phyloP scores from a whole-genome alignment of 176 grass and related monocot species.

The Rhynchospora tenuis region DNA sequence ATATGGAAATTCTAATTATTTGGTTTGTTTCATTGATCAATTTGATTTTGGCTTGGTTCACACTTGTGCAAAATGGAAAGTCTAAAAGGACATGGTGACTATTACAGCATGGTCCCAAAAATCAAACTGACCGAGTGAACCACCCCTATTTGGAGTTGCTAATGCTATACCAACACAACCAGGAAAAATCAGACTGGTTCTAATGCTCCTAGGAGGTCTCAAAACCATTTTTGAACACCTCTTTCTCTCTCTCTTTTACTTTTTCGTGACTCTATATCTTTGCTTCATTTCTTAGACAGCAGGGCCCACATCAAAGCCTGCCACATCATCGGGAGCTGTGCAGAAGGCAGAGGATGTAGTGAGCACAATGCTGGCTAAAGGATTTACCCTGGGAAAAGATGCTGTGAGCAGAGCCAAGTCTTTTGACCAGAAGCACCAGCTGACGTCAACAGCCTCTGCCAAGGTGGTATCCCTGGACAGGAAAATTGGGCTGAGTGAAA shows the following conservation, averaged over 20 bases:
- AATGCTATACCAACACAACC: neutral
- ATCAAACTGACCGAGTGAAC: neutral
- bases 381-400: conserved; percentile 78
- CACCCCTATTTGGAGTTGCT: neutral
- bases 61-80: neutral
- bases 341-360: conserved; percentile 93
- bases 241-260: neutral
- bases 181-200: too few relatives aligned
- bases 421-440: conserved; percentile 63
- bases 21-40: neutral
- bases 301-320: conserved; percentile 19
- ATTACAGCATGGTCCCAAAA: neutral
- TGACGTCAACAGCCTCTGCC: conserved; percentile 70
- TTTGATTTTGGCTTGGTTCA: neutral
- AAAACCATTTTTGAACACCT: neutral
- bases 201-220: neutral
- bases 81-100: neutral
- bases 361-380: conserved; percentile 80
- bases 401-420: conserved; percentile 56
- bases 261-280: neutral
- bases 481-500: conserved; percentile 82
- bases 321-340: conserved; percentile 34
- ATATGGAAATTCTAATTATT: neutral
- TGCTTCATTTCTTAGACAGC: neutral
- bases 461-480: conserved; percentile 68